A percentile compares a stretch with the other conserved stretches of the same genome.
phyloP scores from a whole-genome alignment of 139 green algal species.

The Pleodorina starrii region DNA sequence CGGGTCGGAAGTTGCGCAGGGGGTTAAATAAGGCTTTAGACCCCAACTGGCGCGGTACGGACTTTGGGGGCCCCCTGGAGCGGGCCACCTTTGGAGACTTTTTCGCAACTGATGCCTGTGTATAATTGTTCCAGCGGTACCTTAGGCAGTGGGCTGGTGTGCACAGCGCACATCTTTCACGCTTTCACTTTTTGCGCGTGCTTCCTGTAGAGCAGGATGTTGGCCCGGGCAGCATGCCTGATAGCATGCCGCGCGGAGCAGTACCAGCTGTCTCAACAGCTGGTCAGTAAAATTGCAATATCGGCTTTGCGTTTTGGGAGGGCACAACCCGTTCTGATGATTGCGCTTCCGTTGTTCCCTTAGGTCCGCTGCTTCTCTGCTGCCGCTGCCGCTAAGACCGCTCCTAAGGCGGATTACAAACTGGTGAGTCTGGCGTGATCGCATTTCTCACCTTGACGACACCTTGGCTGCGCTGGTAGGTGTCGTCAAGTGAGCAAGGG shows the following conservation, averaged over 20 bases:
- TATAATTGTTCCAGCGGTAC: no score
- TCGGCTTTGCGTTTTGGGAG: background rate
- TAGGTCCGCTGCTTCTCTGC: constrained; percentile 43
- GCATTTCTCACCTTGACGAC: background rate
- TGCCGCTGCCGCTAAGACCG: constrained; percentile 52
- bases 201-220: constrained; percentile 48
- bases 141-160: background rate
- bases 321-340: constrained; percentile 10
- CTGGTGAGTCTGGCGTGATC: constrained; percentile 49
- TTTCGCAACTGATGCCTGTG: no score
- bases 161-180: background rate
- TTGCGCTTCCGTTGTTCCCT: background rate
- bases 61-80: constrained; percentile 12
- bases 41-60: background rate
- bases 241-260: constrained; percentile 47
- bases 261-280: constrained; percentile 28
- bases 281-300: constrained; percentile 37
- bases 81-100: no score
- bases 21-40: background rate
- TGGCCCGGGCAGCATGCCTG: constrained; percentile 56
- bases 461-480: background rate
- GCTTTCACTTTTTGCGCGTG: background rate
- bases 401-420: constrained; percentile 51
- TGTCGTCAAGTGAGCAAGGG: background rate
- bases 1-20: background rate